These are phyloP conservation scores for Ustilago trichophora DNA, from an alignment of 1,284 basidiomycete genomes.

Conservation along the genomic window DNA sequence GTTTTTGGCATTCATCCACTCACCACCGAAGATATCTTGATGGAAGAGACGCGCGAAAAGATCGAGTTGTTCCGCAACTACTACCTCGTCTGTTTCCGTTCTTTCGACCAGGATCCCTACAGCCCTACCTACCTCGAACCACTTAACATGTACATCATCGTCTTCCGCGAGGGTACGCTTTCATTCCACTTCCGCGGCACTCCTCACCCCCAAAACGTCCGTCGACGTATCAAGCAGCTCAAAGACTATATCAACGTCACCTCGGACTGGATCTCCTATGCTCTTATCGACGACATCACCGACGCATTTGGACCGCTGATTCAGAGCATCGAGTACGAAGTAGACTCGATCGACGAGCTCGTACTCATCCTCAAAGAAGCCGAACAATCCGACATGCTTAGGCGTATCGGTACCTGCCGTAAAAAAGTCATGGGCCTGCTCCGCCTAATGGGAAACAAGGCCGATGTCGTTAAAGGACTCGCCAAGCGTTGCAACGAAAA, in stretches of 20 bases:
- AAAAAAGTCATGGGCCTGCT: constrained; percentile 99
- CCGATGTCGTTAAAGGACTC: constrained; percentile 97
- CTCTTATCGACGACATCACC: constrained; percentile 99
- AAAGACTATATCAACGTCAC: constrained; percentile 99
- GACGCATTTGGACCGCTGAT: constrained; percentile 99
- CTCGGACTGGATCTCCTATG: constrained; percentile 99
- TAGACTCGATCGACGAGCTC: constrained; percentile 97
- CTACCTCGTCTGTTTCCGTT: constrained; percentile 98
- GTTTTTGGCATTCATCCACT: constrained; percentile 92
- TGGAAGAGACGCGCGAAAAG: constrained; percentile 99
- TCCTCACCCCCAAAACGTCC: constrained; percentile 96
- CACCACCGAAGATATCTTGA: constrained; percentile 98
- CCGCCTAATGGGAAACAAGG: constrained; percentile 96
- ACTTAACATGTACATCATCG: constrained; percentile 99
- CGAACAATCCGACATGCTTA: constrained; percentile 81
- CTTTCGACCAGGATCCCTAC: constrained; percentile 98
- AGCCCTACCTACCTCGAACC: constrained; percentile 97
- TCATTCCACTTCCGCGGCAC: constrained; percentile 98
- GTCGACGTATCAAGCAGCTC: constrained; percentile 96
- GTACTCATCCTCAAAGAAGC: constrained; percentile 92
- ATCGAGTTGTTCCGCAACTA: constrained; percentile 99
- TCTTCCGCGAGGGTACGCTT: constrained; percentile 96
- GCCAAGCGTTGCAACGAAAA: constrained; percentile 98
- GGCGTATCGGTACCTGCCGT: constrained; percentile 92
- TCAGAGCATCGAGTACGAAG: constrained; percentile 98